Conservation (phyloP, 345 rosid species). For the Eucalyptus tenuipes region DNA sequence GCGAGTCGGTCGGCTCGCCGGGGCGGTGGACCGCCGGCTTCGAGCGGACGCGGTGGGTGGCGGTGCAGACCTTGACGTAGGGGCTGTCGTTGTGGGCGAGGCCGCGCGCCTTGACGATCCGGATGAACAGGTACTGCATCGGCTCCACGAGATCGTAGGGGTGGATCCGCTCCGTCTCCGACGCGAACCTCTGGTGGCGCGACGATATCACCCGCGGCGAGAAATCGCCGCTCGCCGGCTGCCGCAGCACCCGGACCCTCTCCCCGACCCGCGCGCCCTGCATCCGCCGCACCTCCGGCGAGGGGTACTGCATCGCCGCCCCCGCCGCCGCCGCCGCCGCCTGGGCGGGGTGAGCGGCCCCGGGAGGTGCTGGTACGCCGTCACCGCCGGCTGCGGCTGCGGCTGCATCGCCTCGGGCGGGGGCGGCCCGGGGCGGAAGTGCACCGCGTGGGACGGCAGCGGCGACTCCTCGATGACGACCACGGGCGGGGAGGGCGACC, state of each 20-base stretch:
- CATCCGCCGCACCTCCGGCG: conserved; percentile 66
- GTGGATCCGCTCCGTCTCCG: conserved; percentile 35
- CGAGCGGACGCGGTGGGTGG: conserved; percentile 28
- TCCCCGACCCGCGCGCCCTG: conserved; percentile 42
- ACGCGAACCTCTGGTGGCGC: conserved; percentile 4
- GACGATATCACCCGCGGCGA: conserved; percentile 55
- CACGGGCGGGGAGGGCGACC: conserved; percentile 30
- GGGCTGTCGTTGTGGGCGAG: conserved; percentile 50
- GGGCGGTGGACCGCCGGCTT: conserved; percentile 51
- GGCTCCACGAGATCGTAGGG: conserved; percentile 85
- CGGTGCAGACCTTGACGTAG: conserved; percentile 49
- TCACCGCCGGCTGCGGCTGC: background rate
- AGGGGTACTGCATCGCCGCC: conserved; percentile 6
- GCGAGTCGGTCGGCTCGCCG: conserved; percentile 48
- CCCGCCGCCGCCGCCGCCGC: background rate
- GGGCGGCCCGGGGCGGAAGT: conserved; percentile 14
- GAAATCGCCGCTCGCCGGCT: conserved; percentile 41
- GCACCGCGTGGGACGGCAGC: conserved; percentile 15
- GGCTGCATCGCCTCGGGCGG: background rate
- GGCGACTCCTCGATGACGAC: conserved; percentile 49
- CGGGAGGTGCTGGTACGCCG: background rate
- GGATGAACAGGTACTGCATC: conserved; percentile 71
- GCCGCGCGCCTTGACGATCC: conserved; percentile 73
- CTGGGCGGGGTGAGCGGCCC: background rate
- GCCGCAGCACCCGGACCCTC: conserved; percentile 36